A percentile compares a stretch with the other conserved stretches of the same genome.
These are phyloP conservation scores for Tinospora cordifolia DNA, from an alignment of 164 flowering plant genomes.

Conservation along the genomic window DNA sequence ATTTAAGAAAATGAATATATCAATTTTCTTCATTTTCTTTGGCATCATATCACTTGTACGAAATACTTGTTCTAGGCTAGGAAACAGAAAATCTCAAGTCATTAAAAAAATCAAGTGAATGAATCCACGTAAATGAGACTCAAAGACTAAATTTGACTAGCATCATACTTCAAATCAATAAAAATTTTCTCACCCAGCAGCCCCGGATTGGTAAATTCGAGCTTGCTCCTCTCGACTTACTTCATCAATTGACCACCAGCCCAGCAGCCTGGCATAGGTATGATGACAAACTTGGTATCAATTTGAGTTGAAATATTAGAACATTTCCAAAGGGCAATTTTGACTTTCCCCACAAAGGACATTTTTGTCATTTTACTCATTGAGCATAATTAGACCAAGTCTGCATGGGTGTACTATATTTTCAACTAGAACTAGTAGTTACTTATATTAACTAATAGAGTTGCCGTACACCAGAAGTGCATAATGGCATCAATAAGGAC, in stretches of 20 bases:
- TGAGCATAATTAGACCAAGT: no score
- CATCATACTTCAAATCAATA: background rate
- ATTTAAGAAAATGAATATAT: no score
- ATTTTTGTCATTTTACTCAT: no score
- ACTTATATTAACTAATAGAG: no score
- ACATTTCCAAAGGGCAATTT: background rate
- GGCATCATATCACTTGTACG: no score
- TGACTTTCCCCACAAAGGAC: background rate
- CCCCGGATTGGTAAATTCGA: slow-evolving; percentile 44
- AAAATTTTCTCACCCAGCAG: slow-evolving; percentile 46
- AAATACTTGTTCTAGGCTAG: no score
- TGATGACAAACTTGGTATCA: background rate
- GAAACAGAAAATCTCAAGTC: no score
- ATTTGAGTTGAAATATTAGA: background rate
- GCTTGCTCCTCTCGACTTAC: slow-evolving; percentile 89
- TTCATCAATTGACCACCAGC: slow-evolving; percentile 99
- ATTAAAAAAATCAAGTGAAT: background rate
- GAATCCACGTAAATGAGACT: background rate
- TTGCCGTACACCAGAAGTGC: no score
- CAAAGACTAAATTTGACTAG: background rate
- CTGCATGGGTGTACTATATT: no score
- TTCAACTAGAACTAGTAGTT: no score
- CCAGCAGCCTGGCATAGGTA: slow-evolving; percentile 51
- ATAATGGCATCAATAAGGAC: no score
- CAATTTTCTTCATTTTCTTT: no score